Evolutionary conservation across 192 early-diverging fungal species (phyloP), one percentile per base, ranked within the genome.

Genomic region (Backusella luteola): DNA sequence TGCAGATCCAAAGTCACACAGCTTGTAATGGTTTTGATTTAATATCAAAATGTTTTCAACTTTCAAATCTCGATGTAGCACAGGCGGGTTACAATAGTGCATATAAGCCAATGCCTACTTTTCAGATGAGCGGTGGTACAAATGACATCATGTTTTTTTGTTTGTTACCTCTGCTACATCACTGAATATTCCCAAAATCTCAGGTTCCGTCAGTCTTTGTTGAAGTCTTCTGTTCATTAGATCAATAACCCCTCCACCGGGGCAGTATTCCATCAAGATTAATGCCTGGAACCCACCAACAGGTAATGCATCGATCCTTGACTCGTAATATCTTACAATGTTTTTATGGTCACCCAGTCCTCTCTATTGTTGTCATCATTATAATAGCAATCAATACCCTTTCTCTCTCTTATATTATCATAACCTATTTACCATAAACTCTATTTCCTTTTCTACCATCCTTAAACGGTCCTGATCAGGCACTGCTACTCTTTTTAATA

Each of bases 1-100:
- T 34, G 93, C 90, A 1, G 96, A 97, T 39, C 97, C 97, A 92
- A 99, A 99, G 81, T 99, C 97, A 83, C 95, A 97, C 46, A 99
- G 86, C 79, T 97, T 97, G 83, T 91, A 96, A 67, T 76, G 79
- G 26, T 87, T 87, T 75, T 87, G 79, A 67, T 76, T 72, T 29
- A 89, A 79, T 17, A 94, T 87, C 8, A 93, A 79, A 14, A 93
- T 86, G 77, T 97, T 97, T 80, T 99, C 96, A 42, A 96, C 92
- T 73, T 93, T 94, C 69, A 94, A 86, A 72, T 94, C 93, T 73
- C 97, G 86, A 77, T 99, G 97, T 29, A 97, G 83, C 34, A 97
- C 87, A 11, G 96, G 92, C 73, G 91, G 93, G n/a, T 82, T 80
- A 73, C 85, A 88, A 80, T 93, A 97, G 81, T 99, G 97, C 89